Evolutionary conservation across 257 asterid species (phyloP), one percentile per base, ranked within the genome.

Genomic region (Lantana camara): DNA sequence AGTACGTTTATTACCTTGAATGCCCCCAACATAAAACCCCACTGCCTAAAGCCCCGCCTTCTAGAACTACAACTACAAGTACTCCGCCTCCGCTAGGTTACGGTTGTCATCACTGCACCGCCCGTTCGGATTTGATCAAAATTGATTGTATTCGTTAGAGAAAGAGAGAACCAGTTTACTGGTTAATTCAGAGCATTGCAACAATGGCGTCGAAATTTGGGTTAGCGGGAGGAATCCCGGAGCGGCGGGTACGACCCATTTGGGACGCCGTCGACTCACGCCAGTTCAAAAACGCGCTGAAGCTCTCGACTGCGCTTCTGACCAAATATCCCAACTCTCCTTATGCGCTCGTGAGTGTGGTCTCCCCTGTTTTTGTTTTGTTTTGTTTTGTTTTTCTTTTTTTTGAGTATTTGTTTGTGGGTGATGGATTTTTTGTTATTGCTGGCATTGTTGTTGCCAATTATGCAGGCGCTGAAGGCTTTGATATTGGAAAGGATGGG

Each of bases 241-340:
- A 90, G 87, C 91, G 96, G 24, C 79, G 96, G 64, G 95, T 88
- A 71, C 95, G 95, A 58, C 95, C 96, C 62, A 80, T 94, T 52
- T 86, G 97, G 97, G 99, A 94, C 59, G 95, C 97, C 72, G 80
- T 94, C 59, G 96, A 90, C 64, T 83, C 96, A 57, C 98, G 98
- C 64, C 96, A 88, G 87, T 90, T 78, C 87, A 94, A 86, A 79
- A 86, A 77, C 67, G 97, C 98, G 19, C 88, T 94, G 74, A 94
- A 90, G 83, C 96, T 75, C 45, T 79, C 88, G 57, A 70, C 85
- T 11, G 53, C 83, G 16, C 88, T 94, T 68, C 85, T 94, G 11
- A 65, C 96, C 71, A 94, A 90, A 77, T 77, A 75, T 73, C 96
- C 98, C 3, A 86, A 77, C 38, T 88, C 96, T 42, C 87, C 99